Base-by-base conservation (phyloP, 2,329 filamentous ascomycete genomes). In the Fusarium sp. region DNA sequence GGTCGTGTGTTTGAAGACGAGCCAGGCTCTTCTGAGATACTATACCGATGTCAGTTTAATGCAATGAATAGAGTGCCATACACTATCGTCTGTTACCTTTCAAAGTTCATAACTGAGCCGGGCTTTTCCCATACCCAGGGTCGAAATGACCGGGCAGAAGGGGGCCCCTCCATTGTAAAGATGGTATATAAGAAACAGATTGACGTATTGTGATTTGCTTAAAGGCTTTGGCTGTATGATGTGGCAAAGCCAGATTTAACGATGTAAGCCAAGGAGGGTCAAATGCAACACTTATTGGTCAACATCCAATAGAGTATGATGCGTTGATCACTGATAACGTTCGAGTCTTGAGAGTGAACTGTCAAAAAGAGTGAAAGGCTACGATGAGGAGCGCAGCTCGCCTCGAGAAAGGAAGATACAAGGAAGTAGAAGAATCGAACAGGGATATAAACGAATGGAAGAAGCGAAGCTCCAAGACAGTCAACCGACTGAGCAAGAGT, bases 1-100 rank as follows among this genome's bases (percentile, higher is more conserved):
- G 67, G 64, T 29, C 60, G 51, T 42, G 67, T 55, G 26, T 39
- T 52, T 3, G 66, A 42, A 12, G 48, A 46, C n/a, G 66, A 57
- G 45, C 59, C 64, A 46, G 68, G 68, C 36, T 70, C 68, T 53
- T 70, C 68, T 11, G 66, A 69, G 47, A 70, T 70, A 38, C 68
- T 70, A 41, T 36, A 26, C 36, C 12, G 35, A 28, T 38, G 31
- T 67, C 57, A 64, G 53, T 64, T 45, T 32, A 53, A 34, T 60
- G 13, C 43, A 41, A 24, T 49, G 40, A 55, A 40, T 44, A 52
- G 41, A 34, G 12, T 53, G n/a, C 26, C 42, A 19, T 56, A 26
- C 11, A 7, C 25, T 41, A 22, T 43, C 42, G 38, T 28, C 25
- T 29, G 36, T 60, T 56, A 70, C 68, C 68, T 71, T 46, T 69